A percentile compares a stretch with the other conserved stretches of the same genome.
These are phyloP conservation scores for Epichloe aotearoae DNA, from an alignment of 2,329 filamentous ascomycete genomes.

Conservation along the genomic window DNA sequence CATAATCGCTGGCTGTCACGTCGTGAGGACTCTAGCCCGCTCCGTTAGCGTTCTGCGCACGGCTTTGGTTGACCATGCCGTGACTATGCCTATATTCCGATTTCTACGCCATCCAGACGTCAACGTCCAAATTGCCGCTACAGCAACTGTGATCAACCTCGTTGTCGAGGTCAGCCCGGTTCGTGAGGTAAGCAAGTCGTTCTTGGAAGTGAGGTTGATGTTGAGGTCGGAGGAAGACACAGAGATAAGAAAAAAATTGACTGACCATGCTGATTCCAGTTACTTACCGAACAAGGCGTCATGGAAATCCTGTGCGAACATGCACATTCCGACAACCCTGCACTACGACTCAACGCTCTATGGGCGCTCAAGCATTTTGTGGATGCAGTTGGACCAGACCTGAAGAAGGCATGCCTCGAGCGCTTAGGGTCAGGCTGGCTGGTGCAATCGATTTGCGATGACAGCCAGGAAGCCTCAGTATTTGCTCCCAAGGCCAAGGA, in stretches of 20 bases:
- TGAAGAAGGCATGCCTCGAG: constrained; percentile 67
- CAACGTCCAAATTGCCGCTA: constrained; percentile 76
- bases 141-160: constrained; percentile 72
- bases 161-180: constrained; percentile 84
- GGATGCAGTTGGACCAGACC: constrained; percentile 52
- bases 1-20: constrained; percentile 73
- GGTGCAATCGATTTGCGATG: constrained; percentile 58
- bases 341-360: constrained; percentile 69
- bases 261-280: constrained; percentile 30
- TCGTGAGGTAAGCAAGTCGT: constrained; percentile 52
- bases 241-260: neutral
- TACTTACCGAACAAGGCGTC: constrained; percentile 60
- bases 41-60: constrained; percentile 78
- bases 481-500: constrained; percentile 22
- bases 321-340: constrained; percentile 67
- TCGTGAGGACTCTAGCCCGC: constrained; percentile 67
- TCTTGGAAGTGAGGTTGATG: neutral
- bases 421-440: constrained; percentile 71
- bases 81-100: constrained; percentile 62
- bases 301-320: constrained; percentile 70
- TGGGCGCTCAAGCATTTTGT: constrained; percentile 93
- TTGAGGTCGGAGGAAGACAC: constrained; percentile 1
- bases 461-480: constrained; percentile 40
- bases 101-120: constrained; percentile 63
- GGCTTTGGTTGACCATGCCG: constrained; percentile 71